These are phyloP conservation scores for Bryoerythrophyllum caledonicum DNA, from an alignment of 225 moss, liverwort and hornwort species.

Conservation along the genomic window DNA sequence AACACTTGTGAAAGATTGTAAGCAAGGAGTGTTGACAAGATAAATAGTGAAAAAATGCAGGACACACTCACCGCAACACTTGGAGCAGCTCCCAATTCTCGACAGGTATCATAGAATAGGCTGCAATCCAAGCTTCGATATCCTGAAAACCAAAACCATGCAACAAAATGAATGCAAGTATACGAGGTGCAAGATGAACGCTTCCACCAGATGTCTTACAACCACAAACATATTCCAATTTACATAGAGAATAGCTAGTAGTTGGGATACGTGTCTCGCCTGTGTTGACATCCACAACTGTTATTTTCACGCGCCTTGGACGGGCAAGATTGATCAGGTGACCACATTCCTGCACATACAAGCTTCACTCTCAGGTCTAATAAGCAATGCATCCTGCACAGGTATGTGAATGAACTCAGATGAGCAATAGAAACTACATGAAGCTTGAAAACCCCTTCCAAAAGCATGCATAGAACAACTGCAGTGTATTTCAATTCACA, in stretches of 20 bases:
- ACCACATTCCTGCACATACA: conserved; percentile 56
- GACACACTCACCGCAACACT: conserved; percentile 55
- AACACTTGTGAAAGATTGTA: too few species aligned
- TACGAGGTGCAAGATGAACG: neutral
- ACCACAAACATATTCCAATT: neutral
- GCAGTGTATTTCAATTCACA: neutral
- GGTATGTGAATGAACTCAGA: conserved; percentile 11
- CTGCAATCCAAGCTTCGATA: conserved; percentile 57
- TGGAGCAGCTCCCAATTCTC: conserved; percentile 74
- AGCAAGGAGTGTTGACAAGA: too few species aligned
- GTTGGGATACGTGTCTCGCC: conserved; percentile 78
- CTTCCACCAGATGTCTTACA: conserved; percentile 19
- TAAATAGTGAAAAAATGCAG: conserved; percentile 7
- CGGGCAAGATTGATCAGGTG: conserved; percentile 62
- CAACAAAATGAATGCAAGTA: too few species aligned
- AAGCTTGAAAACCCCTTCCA: neutral
- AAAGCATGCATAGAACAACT: conserved; percentile 5
- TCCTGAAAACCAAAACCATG: conserved; percentile 61
- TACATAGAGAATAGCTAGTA: conserved; percentile 36
- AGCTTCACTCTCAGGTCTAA: conserved; percentile 60
- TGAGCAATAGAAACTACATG: neutral
- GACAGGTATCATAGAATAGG: conserved; percentile 65
- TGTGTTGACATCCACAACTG: conserved; percentile 71
- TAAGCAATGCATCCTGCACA: conserved; percentile 86
- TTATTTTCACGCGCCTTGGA: conserved; percentile 58